A percentile compares a stretch with the other conserved stretches of the same genome.
phyloP scores from a whole-genome alignment of 208 protist species.

The Kentomonas sorsogonicus region DNA sequence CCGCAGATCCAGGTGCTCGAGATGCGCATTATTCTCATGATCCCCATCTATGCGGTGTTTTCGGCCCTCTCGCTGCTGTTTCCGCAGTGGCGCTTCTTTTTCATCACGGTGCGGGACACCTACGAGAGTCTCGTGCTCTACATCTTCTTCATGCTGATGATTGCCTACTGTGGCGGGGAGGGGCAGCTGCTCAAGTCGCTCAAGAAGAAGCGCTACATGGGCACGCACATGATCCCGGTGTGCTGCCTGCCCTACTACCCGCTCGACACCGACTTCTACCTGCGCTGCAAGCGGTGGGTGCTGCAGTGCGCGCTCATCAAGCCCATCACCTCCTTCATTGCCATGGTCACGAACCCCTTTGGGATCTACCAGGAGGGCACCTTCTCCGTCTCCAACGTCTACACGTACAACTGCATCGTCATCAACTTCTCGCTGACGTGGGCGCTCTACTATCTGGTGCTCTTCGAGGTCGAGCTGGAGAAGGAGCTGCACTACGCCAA shows the following conservation, averaged over 20 bases:
- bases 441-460: slow-evolving; percentile 82
- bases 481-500: slow-evolving; percentile 81
- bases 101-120: slow-evolving; percentile 74
- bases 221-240: slow-evolving; percentile 66
- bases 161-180: slow-evolving; percentile 84
- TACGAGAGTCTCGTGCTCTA: slow-evolving; percentile 91
- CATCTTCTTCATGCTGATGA: slow-evolving; percentile 89
- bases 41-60: slow-evolving; percentile 82
- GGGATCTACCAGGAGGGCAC: slow-evolving; percentile 67
- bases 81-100: slow-evolving; percentile 57
- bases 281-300: slow-evolving; percentile 86
- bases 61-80: slow-evolving; percentile 58
- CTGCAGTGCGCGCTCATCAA: slow-evolving; percentile 88
- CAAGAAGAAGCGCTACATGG: slow-evolving; percentile 67
- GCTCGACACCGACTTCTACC: slow-evolving; percentile 69
- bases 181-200: slow-evolving; percentile 72
- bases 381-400: slow-evolving; percentile 60
- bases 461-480: slow-evolving; percentile 79
- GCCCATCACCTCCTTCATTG: slow-evolving; percentile 62
- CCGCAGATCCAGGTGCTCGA: slow-evolving; percentile 73
- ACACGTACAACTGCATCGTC: slow-evolving; percentile 79
- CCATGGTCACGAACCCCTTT: slow-evolving; percentile 51
- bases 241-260: slow-evolving; percentile 58
- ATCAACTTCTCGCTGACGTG: slow-evolving; percentile 77
- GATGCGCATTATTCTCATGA: slow-evolving; percentile 85